Percentiles rank a stretch among this genome's conserved stretches.
Conservation (phyloP, 768 basidiomycete species). For the Fibroporia radiculosa region DNA sequence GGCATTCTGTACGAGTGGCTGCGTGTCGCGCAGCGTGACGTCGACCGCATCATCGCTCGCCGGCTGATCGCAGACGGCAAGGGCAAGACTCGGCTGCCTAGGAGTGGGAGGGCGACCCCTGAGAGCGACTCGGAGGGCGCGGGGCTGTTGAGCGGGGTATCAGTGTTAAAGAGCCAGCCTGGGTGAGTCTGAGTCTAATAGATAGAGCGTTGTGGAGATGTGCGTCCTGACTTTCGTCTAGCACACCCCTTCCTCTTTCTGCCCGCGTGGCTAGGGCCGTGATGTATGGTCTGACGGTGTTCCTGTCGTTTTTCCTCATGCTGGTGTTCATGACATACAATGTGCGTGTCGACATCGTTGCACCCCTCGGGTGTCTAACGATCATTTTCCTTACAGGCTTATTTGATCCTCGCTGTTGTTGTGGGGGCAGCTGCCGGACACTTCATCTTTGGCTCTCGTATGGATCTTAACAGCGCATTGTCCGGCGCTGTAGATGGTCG, state of each 20-base stretch:
- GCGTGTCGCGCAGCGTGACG: conserved; percentile 47
- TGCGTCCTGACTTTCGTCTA: conserved; percentile 16
- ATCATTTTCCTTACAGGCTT: conserved; percentile 45
- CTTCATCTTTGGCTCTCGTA: conserved; percentile 59
- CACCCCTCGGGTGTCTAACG: conserved; percentile 1
- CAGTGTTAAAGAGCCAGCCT: conserved; percentile 26
- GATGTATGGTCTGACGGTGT: conserved; percentile 70
- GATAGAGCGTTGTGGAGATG: neutral
- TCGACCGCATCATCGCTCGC: conserved; percentile 54
- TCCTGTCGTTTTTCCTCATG: conserved; percentile 88
- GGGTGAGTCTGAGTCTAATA: conserved; percentile 33
- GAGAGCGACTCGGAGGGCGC: conserved; percentile 43
- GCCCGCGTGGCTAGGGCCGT: conserved; percentile 52
- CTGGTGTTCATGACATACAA: conserved; percentile 97
- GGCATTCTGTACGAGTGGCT: conserved; percentile 79
- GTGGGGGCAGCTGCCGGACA: conserved; percentile 80
- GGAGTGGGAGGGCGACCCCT: conserved; percentile 36
- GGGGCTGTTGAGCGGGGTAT: conserved; percentile 43
- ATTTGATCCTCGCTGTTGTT: conserved; percentile 77
- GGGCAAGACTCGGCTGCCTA: conserved; percentile 32
- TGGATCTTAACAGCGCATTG: conserved; percentile 56
- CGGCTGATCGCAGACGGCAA: conserved; percentile 37
- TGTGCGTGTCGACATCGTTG: conserved; percentile 37
- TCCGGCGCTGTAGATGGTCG: conserved; percentile 36
- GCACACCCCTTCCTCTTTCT: conserved; percentile 41